phyloP scores from a whole-genome alignment of 176 grass and related monocot genomes.

The Triticum dicoccoides region DNA sequence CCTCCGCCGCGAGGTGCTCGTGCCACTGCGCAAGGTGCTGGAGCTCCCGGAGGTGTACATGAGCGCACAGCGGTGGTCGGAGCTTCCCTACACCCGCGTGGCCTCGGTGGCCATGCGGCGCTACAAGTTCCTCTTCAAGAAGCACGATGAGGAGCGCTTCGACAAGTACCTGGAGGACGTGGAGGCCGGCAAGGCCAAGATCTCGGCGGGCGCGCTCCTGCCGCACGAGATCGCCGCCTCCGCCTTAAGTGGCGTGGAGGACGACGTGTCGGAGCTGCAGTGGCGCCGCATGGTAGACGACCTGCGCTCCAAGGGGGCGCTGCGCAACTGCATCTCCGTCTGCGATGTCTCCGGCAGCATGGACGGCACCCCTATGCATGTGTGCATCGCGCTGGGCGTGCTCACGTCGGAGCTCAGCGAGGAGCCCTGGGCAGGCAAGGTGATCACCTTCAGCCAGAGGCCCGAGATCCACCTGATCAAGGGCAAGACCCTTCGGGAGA shows the following conservation, averaged over 20 bases:
- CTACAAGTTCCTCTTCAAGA: constrained; percentile 26
- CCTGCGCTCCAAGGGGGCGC: background rate
- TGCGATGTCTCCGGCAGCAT: constrained; percentile 87
- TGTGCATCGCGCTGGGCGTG: constrained; percentile 59
- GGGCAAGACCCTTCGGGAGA: background rate
- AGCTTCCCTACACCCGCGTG: constrained; percentile 51
- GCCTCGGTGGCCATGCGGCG: constrained; percentile 51
- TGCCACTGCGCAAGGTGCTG: constrained; percentile 30
- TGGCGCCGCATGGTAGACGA: background rate
- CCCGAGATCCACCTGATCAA: background rate
- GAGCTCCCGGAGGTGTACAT: constrained; percentile 59
- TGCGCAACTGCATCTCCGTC: constrained; percentile 55
- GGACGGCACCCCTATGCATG: constrained; percentile 42
- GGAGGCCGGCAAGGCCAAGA: background rate
- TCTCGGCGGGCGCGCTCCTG: background rate
- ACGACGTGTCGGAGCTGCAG: background rate
- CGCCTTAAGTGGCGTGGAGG: background rate
- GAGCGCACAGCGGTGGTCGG: constrained; percentile 38
- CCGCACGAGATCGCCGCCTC: background rate
- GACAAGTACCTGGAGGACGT: background rate
- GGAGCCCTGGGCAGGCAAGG: background rate
- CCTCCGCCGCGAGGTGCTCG: constrained; percentile 38
- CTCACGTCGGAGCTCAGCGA: background rate
- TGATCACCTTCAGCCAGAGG: background rate
- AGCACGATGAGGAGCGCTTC: background rate